Evolutionary conservation across 2,329 filamentous ascomycete species (phyloP).

Genomic region (Penicillium sumatraense): DNA sequence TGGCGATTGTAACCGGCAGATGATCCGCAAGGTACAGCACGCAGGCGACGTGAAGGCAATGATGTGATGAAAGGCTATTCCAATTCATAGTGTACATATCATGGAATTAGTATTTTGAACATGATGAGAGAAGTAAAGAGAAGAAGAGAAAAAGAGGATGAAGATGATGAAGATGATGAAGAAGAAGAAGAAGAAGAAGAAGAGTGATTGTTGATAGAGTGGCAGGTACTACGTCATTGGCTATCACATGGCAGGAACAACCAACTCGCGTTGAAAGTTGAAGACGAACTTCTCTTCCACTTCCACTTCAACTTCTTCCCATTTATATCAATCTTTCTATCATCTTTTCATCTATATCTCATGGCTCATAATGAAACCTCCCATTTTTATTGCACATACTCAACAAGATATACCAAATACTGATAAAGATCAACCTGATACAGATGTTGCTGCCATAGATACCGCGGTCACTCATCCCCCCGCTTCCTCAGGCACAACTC

Average conservation of each 20-base stretch:
- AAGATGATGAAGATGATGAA: no score
- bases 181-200: neutral
- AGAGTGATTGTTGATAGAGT: no score
- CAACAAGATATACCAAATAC: neutral
- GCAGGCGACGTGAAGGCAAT: conserved; percentile 40
- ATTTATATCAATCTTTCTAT: neutral
- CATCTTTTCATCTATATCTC: neutral
- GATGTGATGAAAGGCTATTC: conserved; percentile 30
- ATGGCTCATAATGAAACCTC: conserved; percentile 21
- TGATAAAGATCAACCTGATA: conserved; percentile 5
- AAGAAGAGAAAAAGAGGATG: no score
- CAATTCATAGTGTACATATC: no score
- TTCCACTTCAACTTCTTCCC: neutral
- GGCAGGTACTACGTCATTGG: conserved; percentile 12
- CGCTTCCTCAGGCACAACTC: conserved; percentile 38
- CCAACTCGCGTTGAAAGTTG: neutral
- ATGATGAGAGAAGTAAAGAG: no score
- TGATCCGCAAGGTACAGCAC: conserved; percentile 41
- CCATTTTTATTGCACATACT: neutral
- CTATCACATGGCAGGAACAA: neutral
- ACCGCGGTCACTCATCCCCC: conserved; percentile 28
- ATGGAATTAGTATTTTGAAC: no score
- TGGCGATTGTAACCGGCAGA: conserved; percentile 37
- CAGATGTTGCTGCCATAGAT: no score
- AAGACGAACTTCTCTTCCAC: neutral